Evolutionary conservation across 2,329 filamentous ascomycete genomes (phyloP).

Genomic region (Claviceps capensis): DNA sequence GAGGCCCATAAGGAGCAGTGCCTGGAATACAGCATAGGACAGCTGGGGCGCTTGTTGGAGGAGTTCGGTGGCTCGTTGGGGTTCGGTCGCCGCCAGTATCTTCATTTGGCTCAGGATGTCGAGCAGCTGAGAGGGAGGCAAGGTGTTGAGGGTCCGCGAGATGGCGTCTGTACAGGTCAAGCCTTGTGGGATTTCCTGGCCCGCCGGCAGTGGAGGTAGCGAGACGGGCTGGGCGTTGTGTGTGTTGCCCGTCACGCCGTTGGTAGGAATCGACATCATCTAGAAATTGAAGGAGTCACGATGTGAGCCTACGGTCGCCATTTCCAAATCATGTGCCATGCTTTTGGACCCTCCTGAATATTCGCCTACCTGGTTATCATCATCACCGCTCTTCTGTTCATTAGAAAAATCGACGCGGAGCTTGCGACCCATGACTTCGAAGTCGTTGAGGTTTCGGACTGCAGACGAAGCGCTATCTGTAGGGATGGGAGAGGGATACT

Average conservation of each 20-base stretch:
- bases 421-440: constrained; percentile 89
- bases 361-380: constrained; percentile 17
- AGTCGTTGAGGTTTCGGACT: constrained; percentile 88
- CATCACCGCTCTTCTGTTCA: constrained; percentile 65
- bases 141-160: constrained; percentile 73
- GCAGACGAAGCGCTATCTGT: constrained; percentile 74
- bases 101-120: constrained; percentile 95
- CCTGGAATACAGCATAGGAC: constrained; percentile 88
- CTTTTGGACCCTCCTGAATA: no score
- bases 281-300: not conserved
- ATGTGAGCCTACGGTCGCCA: not conserved
- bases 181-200: constrained; percentile 70
- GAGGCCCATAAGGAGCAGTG: constrained; percentile 80
- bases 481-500: constrained; percentile 7
- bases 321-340: not conserved
- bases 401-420: constrained; percentile 93
- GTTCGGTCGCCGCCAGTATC: constrained; percentile 67
- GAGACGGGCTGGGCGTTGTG: constrained; percentile 29
- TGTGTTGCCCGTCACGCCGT: constrained; percentile 17
- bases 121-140: constrained; percentile 78
- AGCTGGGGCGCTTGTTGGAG: constrained; percentile 84
- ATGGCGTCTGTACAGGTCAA: constrained; percentile 83
- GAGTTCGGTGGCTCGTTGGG: constrained; percentile 71
- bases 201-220: constrained; percentile 70
- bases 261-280: constrained; percentile 16